Evolutionary conservation across 192 early-diverging fungal genomes (phyloP).

Genomic region (Entomortierella lignicola): DNA sequence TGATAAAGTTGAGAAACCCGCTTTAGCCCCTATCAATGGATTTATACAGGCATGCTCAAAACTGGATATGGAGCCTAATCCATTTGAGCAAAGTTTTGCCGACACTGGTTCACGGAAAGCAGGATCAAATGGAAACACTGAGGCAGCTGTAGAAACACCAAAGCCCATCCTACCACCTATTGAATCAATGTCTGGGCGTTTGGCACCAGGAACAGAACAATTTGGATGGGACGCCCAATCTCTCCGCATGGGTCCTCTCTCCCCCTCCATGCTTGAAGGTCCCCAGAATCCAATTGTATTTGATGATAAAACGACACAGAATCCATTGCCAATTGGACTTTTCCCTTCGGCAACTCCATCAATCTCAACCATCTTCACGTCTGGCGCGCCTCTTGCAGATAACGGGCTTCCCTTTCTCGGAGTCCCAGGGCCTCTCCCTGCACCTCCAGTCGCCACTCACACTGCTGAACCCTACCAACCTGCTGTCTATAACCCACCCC

Average conservation of each 20-base stretch:
- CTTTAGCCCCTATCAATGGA: constrained; percentile 19
- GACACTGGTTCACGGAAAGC: constrained; percentile 21
- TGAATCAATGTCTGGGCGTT: constrained; percentile 64
- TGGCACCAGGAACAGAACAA: constrained; percentile 53
- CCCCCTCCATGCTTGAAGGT: constrained; percentile 82
- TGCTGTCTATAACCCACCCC: constrained; percentile 14
- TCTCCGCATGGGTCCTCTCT: constrained; percentile 77
- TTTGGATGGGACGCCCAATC: constrained; percentile 70
- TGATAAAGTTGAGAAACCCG: constrained; percentile 22
- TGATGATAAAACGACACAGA: constrained; percentile 18
- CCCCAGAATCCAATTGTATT: constrained; percentile 60
- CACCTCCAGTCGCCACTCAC: constrained; percentile 13
- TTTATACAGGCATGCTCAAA: constrained; percentile 61
- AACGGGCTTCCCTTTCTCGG: constrained; percentile 27
- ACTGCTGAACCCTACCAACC: constrained; percentile 29
- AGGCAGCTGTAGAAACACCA: constrained; percentile 48
- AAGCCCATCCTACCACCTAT: constrained; percentile 76
- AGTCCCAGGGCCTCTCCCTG: constrained; percentile 27
- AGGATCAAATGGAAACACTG: constrained; percentile 27
- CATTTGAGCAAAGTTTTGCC: constrained; percentile 87
- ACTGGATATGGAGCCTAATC: constrained; percentile 87
- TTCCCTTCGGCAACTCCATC: constrained; percentile 15
- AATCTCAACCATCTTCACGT: constrained; percentile 30
- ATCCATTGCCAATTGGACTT: constrained; percentile 27
- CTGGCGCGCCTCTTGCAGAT: constrained; percentile 18